Base-by-base conservation (phyloP, 2,329 filamentous ascomycete genomes). In the Fusarium brevicatenulatum region DNA sequence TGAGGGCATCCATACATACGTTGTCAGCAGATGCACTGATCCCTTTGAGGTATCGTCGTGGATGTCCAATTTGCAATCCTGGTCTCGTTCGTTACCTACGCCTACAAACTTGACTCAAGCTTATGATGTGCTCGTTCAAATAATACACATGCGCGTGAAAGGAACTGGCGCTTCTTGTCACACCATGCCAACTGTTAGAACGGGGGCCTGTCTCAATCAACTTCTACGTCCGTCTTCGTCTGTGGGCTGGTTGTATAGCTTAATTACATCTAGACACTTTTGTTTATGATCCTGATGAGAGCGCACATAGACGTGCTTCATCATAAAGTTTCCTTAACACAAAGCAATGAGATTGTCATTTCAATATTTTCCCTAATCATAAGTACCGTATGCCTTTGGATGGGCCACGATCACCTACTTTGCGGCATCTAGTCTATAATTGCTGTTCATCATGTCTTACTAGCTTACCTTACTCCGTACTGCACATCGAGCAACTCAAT, bases 11-110 rank as follows among this genome's bases (percentile, higher is more conserved):
- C 58, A 40, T 39, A 40, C 52, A 53, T 61, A 42, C 52, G 53
- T 58, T 39, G 64, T 61, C 58, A 72, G 70, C 64, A 70, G 60
- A 73, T 74, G 60, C 68, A 68, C 60, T 63, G 58, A 57, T 71
- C 64, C 63, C 49, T 49, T 56, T 73, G 37, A 49, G 47, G 54
- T 59, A 37, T 53, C 50, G 53, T 60, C 67, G 49, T 66, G 56
- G 44, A 61, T 61, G 57, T 73, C 49, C 44, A 67, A 63, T 72
- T 42, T 71, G 36, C 49, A 34, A 54, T 56, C 70, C 70, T 56
- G 54, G 53, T 37, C 57, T 42, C 21, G 47, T 21, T 39, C 30
- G 16, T 32, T 32, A 49, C 47, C 47, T 34, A 34, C 28, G 28
- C 47, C 47, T 50, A 23, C 16, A 9, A 34, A 13, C 25, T 39